A percentile compares a stretch with the other conserved stretches of the same genome.
phyloP scores from a whole-genome alignment of 1,284 basidiomycete species.

The Ustilago lituana region DNA sequence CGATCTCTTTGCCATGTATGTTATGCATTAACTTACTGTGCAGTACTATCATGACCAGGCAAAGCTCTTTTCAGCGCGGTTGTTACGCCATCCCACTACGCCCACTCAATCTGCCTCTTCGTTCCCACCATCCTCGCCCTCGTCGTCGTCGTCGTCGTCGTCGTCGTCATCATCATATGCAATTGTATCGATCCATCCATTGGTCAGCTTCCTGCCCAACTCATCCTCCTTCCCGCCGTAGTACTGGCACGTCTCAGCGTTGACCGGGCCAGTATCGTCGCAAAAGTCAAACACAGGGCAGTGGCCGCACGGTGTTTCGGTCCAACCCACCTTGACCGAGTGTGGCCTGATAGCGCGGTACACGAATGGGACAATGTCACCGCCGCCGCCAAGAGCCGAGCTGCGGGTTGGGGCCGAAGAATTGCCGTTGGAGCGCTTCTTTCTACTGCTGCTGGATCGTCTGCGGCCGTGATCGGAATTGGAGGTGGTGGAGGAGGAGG shows the following conservation, averaged over 20 bases:
- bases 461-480: constrained; percentile 25
- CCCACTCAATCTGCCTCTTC: background rate
- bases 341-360: constrained; percentile 53
- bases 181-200: constrained; percentile 46
- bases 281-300: constrained; percentile 64
- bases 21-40: no score
- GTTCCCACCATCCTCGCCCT: constrained; percentile 6
- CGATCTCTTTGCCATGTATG: no score
- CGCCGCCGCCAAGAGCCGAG: constrained; percentile 1
- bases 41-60: no score
- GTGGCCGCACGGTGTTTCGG: constrained; percentile 57
- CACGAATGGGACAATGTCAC: constrained; percentile 44
- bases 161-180: constrained; percentile 31
- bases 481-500: constrained; percentile 10
- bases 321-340: constrained; percentile 50
- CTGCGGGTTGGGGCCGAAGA: constrained; percentile 6
- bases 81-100: no score
- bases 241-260: constrained; percentile 57
- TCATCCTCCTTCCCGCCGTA: constrained; percentile 49
- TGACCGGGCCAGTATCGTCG: constrained; percentile 56
- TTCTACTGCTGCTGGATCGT: constrained; percentile 24
- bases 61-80: no score
- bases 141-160: constrained; percentile 21
- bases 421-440: constrained; percentile 29
- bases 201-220: constrained; percentile 33